A percentile compares a stretch with the other conserved stretches of the same genome.
These are phyloP conservation scores for Cladorrhinum sp. DNA, from an alignment of 2,329 filamentous ascomycete species.

Conservation along the genomic window DNA sequence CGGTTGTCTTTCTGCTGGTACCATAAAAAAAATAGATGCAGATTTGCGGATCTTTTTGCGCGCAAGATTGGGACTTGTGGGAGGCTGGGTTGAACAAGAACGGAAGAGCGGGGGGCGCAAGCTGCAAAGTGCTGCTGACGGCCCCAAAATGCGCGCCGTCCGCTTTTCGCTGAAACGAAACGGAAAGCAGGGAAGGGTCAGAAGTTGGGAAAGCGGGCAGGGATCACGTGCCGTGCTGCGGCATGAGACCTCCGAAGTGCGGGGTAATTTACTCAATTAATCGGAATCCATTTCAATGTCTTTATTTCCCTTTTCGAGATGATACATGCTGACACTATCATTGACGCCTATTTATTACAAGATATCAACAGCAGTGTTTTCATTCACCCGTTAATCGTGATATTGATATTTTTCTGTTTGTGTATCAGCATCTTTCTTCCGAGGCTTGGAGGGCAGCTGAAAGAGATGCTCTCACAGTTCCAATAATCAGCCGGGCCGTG, in stretches of 20 bases:
- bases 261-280: neutral
- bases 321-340: too few relatives aligned
- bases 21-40: neutral
- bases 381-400: too few relatives aligned
- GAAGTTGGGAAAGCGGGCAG: neutral
- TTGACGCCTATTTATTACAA: too few relatives aligned
- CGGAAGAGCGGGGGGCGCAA: slow-evolving; percentile 6
- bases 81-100: neutral
- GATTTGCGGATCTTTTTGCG: neutral
- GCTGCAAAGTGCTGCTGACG: neutral
- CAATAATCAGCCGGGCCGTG: too few relatives aligned
- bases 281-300: neutral
- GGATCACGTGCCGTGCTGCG: neutral
- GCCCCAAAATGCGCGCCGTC: neutral
- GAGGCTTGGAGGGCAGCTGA: too few relatives aligned
- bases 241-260: neutral
- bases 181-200: slow-evolving; percentile 1
- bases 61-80: neutral
- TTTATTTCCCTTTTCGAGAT: too few relatives aligned
- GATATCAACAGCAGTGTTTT: too few relatives aligned
- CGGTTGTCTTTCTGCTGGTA: slow-evolving; percentile 5
- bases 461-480: too few relatives aligned
- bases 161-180: slow-evolving; percentile 2
- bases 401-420: too few relatives aligned
- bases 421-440: too few relatives aligned